A percentile compares a stretch with the other conserved stretches of the same genome.
phyloP scores from a whole-genome alignment of 1,139 yeast genomes.

The Candida dubliniensis region DNA sequence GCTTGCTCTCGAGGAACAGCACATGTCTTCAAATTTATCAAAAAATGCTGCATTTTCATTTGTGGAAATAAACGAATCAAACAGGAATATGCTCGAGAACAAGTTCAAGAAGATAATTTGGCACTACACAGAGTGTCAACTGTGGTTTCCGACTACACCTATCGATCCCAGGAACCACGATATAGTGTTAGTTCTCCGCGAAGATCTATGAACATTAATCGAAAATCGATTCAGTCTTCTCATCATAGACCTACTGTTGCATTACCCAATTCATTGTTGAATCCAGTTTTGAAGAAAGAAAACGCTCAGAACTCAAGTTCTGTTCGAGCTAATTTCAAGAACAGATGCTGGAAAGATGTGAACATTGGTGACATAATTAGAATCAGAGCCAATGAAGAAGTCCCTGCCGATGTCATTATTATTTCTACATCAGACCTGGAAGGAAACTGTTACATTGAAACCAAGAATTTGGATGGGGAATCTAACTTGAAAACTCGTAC shows the following conservation, averaged over 20 bases:
- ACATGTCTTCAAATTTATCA: slow-evolving; percentile 21
- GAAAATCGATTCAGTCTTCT: slow-evolving; percentile 15
- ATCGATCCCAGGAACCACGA: slow-evolving; percentile 16
- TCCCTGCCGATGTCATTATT: slow-evolving; percentile 87
- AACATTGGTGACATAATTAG: slow-evolving; percentile 88
- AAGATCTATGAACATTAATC: slow-evolving; percentile 6
- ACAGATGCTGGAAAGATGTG: slow-evolving; percentile 76
- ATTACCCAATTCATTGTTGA: slow-evolving; percentile 30
- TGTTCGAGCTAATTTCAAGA: slow-evolving; percentile 13
- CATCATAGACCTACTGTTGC: slow-evolving; percentile 16
- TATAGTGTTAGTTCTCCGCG: slow-evolving; percentile 15
- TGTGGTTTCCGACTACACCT: slow-evolving; percentile 36
- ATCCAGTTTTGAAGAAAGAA: slow-evolving; percentile 29
- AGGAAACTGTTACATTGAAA: slow-evolving; percentile 90
- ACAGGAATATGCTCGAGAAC: slow-evolving; percentile 27
- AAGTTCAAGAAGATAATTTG: slow-evolving; percentile 27
- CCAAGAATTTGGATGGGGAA: slow-evolving; percentile 95
- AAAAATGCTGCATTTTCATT: slow-evolving; percentile 22
- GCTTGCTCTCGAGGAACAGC: slow-evolving; percentile 28
- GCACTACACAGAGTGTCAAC: slow-evolving; percentile 42
- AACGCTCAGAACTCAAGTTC: slow-evolving; percentile 18
- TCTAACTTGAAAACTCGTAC: slow-evolving; percentile 84
- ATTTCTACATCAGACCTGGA: slow-evolving; percentile 83
- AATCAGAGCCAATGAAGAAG: slow-evolving; percentile 81
- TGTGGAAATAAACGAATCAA: slow-evolving; percentile 33